These are phyloP conservation scores for Botrytis galanthina DNA, from an alignment of 2,329 filamentous ascomycete species.

Conservation along the genomic window DNA sequence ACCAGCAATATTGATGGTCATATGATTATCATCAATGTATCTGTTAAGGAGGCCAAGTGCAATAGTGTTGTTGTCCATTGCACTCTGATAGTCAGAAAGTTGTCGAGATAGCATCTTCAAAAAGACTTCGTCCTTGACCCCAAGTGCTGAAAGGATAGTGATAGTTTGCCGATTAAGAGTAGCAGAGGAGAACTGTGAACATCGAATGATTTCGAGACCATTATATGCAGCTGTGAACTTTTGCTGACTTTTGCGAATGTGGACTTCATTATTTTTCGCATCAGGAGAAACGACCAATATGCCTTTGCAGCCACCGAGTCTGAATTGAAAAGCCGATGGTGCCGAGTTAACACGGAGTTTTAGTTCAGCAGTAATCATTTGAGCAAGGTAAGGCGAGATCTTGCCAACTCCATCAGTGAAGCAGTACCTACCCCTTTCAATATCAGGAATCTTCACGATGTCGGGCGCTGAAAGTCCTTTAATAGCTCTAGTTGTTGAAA, in stretches of 20 bases:
- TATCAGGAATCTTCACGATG: conserved; percentile 62
- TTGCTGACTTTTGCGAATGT: conserved; percentile 78
- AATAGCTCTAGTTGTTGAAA: conserved; percentile 84
- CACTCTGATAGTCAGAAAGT: conserved; percentile 64
- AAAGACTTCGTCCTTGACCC: conserved; percentile 68
- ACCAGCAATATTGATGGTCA: conserved; percentile 68
- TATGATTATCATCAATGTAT: conserved; percentile 82
- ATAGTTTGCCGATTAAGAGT: conserved; percentile 91
- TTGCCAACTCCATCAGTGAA: conserved; percentile 95
- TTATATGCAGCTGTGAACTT: conserved; percentile 76
- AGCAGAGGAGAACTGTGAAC: conserved; percentile 72
- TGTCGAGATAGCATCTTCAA: conserved; percentile 64
- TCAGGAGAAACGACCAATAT: conserved; percentile 75
- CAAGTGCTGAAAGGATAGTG: conserved; percentile 74
- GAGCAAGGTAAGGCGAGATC: conserved; percentile 76
- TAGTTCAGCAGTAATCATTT: conserved; percentile 70
- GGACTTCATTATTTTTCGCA: conserved; percentile 64
- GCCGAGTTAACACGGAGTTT: conserved; percentile 55
- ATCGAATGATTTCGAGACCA: conserved; percentile 80
- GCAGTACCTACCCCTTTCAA: conserved; percentile 63
- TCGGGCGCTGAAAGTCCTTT: conserved; percentile 57
- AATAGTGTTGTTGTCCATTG: conserved; percentile 62
- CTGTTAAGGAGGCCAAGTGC: conserved; percentile 68
- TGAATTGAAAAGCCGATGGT: conserved; percentile 88
- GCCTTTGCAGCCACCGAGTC: conserved; percentile 89